Conservation (phyloP, 345 rosid genomes). For the Kandelia obovata region DNA sequence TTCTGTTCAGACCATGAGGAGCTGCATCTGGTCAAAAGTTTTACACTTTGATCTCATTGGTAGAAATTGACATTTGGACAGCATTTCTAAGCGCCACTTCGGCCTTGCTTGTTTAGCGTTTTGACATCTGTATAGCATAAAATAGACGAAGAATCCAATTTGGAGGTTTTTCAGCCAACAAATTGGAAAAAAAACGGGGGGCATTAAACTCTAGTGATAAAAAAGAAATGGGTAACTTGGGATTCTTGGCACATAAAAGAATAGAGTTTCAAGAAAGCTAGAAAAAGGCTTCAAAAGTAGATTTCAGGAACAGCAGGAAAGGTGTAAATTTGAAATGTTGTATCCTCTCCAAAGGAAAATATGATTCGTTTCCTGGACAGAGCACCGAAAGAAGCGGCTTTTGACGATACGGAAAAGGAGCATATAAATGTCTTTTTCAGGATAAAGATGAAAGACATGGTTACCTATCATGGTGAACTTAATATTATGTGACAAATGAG, state of each 20-base stretch:
- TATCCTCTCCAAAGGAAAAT: constrained; percentile 12
- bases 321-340: not conserved
- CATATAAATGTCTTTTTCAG: not conserved
- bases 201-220: not conserved
- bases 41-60: not conserved
- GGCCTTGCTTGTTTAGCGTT: too few species aligned
- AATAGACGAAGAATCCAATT: not conserved
- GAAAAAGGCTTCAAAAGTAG: not conserved
- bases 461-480: too few species aligned
- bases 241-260: constrained; percentile 14
- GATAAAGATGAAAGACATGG: not conserved
- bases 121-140: too few species aligned
- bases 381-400: constrained; percentile 4
- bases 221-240: not conserved
- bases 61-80: not conserved
- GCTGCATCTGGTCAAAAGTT: not conserved
- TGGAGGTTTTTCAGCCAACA: constrained; percentile 12
- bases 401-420: not conserved
- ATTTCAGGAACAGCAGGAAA: not conserved
- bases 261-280: not conserved
- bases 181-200: not conserved
- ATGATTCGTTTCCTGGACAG: constrained; percentile 7
- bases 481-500: too few species aligned
- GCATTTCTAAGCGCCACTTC: too few species aligned
- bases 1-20: not conserved